Base-by-base conservation (phyloP, 495 filamentous ascomycete genomes). In the Aspergillus panamensis region DNA sequence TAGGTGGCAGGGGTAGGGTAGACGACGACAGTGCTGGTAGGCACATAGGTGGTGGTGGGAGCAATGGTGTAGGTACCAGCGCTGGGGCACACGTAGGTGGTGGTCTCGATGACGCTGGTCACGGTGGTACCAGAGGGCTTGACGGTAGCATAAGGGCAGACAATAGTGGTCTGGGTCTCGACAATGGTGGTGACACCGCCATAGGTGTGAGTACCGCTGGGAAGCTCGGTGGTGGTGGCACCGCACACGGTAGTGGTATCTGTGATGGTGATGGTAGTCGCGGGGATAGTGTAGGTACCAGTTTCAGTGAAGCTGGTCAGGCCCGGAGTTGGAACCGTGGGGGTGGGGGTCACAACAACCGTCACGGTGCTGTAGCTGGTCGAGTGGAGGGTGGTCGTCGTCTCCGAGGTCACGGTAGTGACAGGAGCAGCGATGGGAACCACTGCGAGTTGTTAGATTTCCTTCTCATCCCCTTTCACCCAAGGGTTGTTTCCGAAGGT, bases 11-110 rank as follows among this genome's bases (percentile, higher is more conserved):
- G 78, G 51, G 81, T 83, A 10, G 89, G 88, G 75, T 87, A 83
- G 61, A 87, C 82, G 44, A 84, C 66, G 31, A 81, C 81, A 62
- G 82, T 82, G 56, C 73, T 77, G 62, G 70, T 69, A 48, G 78
- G 73, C 48, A 82, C 79, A 25, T 70, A 70, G 56, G 84, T 87
- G 66, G 86, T 88, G 67, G 79, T 80, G 21, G 87, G 87, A 62
- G 82, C 86, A 64, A 93, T 86, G 68, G 86, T 91, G 80, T 92
- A 92, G 55, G 87, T 91, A 71, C 89, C 89, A 68, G 89, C 78
- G 42, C 77, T 77, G 63, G 90, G 87, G 86, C 88, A 92, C 64
- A 86, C 82, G 71, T 87, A 91, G 65, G 86, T 88, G 65, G 86
- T 88, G 64, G 80, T 85, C 73, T 80, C 80, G 67, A 88, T 82